A percentile compares a stretch with the other conserved stretches of the same genome.
Conservation (phyloP, 768 basidiomycete species). For the Tulasnella calospora region DNA sequence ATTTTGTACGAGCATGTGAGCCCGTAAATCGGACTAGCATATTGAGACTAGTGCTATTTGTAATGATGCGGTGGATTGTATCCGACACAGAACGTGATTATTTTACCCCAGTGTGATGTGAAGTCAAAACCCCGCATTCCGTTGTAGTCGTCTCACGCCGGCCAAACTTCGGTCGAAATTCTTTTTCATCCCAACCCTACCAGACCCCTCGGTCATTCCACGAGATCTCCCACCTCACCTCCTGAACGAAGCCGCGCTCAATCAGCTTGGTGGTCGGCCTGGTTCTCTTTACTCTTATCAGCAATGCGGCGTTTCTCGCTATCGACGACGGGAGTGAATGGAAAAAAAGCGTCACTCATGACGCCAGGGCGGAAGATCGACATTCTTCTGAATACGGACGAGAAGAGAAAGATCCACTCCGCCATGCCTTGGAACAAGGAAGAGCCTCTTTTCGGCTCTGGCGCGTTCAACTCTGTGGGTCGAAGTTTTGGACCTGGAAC, state of each 20-base stretch:
- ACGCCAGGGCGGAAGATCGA: constrained; percentile 94
- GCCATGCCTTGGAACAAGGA: constrained; percentile 83
- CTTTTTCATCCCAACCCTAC: neutral
- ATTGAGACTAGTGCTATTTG: no score
- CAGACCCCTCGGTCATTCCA: neutral
- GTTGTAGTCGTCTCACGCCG: neutral
- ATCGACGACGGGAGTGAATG: constrained; percentile 97
- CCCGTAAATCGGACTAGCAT: no score
- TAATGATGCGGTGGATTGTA: no score
- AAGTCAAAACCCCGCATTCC: neutral
- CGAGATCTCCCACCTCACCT: neutral
- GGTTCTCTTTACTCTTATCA: constrained; percentile 36
- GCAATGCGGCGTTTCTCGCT: constrained; percentile 63
- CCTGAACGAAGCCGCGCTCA: neutral
- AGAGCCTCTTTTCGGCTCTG: constrained; percentile 82
- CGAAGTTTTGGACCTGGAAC: constrained; percentile 59
- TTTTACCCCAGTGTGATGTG: neutral
- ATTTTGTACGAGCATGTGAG: no score
- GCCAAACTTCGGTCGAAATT: neutral
- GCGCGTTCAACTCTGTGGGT: constrained; percentile 83
- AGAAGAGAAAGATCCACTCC: constrained; percentile 89
- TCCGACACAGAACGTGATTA: no score
- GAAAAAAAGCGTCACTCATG: constrained; percentile 93
- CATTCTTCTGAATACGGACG: constrained; percentile 92
- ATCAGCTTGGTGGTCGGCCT: constrained; percentile 29